A percentile compares a stretch with the other conserved stretches of the same genome.
Conservation (phyloP, 768 basidiomycete species). For the Amanita pallidorosea region DNA sequence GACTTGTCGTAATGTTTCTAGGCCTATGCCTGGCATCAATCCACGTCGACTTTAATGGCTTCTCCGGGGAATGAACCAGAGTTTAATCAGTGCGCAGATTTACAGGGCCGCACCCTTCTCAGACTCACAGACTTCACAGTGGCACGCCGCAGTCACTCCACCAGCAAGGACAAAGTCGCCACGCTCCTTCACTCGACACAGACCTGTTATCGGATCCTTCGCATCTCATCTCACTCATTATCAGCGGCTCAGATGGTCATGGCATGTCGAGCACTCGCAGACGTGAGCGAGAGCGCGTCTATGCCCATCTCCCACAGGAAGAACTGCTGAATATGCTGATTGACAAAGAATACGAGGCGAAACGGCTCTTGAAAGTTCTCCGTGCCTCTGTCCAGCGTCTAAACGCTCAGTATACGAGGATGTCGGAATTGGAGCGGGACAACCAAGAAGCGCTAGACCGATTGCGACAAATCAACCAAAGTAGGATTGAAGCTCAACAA, state of each 20-base stretch:
- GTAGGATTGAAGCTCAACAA: conserved; percentile 22
- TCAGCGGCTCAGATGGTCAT: neutral
- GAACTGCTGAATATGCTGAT: conserved; percentile 21
- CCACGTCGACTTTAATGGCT: neutral
- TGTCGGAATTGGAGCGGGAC: conserved; percentile 21
- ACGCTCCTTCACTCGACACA: neutral
- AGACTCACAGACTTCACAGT: neutral
- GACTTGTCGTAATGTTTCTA: neutral
- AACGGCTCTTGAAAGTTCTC: conserved; percentile 23
- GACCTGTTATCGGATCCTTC: conserved; percentile 3
- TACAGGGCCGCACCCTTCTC: neutral
- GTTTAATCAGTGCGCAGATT: neutral
- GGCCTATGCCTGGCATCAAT: neutral
- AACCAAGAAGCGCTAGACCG: conserved; percentile 21
- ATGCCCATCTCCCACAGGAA: conserved; percentile 12
- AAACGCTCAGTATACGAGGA: conserved; percentile 23
- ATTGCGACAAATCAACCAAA: conserved; percentile 25
- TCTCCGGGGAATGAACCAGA: neutral
- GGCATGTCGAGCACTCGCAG: conserved; percentile 4
- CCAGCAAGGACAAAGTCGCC: neutral
- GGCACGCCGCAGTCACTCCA: neutral
- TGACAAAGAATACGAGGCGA: conserved; percentile 23
- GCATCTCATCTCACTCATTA: neutral
- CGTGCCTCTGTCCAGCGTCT: conserved; percentile 23
- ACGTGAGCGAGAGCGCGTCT: conserved; percentile 13